Conservation (phyloP, 106 monocot genomes). For the Acorus gramineus region DNA sequence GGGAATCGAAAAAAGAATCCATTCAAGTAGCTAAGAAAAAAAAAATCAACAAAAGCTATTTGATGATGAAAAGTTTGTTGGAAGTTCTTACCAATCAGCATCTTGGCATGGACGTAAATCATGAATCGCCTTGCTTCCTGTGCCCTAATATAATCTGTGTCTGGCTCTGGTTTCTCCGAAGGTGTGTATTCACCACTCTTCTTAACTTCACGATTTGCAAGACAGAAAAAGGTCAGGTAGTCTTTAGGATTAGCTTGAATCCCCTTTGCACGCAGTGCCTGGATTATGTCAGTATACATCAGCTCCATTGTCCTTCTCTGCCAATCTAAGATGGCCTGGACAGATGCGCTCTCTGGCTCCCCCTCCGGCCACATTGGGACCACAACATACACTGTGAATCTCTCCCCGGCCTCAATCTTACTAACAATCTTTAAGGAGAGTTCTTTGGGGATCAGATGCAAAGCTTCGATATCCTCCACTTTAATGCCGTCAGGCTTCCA, state of each 20-base stretch:
- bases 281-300: constrained; percentile 47
- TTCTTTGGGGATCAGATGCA: constrained; percentile 59
- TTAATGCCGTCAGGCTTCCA: constrained; percentile 39
- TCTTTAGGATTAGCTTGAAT: constrained; percentile 24
- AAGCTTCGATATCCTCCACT: constrained; percentile 39
- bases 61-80: too few species aligned
- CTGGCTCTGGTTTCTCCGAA: constrained; percentile 26
- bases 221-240: constrained; percentile 58
- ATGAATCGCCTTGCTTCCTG: constrained; percentile 55
- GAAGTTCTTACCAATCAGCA: constrained; percentile 49
- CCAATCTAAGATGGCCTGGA: constrained; percentile 68
- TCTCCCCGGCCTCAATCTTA: constrained; percentile 63
- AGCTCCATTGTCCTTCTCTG: constrained; percentile 69
- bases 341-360: constrained; percentile 40
- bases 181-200: constrained; percentile 30
- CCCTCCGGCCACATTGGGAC: constrained; percentile 84
- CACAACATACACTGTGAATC: constrained; percentile 58
- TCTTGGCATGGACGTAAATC: constrained; percentile 77
- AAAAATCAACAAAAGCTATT: too few species aligned
- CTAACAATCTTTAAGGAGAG: constrained; percentile 49
- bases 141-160: constrained; percentile 35
- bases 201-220: constrained; percentile 46
- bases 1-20: too few species aligned
- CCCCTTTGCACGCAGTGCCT: constrained; percentile 31
- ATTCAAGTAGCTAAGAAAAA: background rate